Evolutionary conservation across 2,329 filamentous ascomycete species (phyloP).

Genomic region (Sporothrix mexicana): DNA sequence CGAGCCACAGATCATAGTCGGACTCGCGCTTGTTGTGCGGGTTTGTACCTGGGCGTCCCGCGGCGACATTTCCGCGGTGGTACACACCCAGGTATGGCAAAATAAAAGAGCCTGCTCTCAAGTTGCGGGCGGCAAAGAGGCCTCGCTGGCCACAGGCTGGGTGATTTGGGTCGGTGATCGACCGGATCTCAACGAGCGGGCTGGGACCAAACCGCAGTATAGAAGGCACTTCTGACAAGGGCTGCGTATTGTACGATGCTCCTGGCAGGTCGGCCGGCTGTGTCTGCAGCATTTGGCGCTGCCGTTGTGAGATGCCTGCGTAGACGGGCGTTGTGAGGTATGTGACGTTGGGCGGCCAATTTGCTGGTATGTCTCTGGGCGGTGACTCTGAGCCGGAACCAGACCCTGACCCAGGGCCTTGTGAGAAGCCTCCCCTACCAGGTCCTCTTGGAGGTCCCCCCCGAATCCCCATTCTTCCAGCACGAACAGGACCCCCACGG

Average conservation of each 20-base stretch:
- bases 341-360: constrained; percentile 61
- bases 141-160: constrained; percentile 65
- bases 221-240: constrained; percentile 35
- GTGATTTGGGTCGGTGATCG: constrained; percentile 58
- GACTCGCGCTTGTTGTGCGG: constrained; percentile 50
- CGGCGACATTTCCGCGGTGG: constrained; percentile 50
- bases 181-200: constrained; percentile 59
- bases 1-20: constrained; percentile 70
- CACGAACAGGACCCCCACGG: background rate
- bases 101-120: constrained; percentile 62
- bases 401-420: background rate
- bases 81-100: constrained; percentile 67
- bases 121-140: constrained; percentile 62
- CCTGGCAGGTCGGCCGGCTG: constrained; percentile 37
- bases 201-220: constrained; percentile 50
- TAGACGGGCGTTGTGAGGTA: constrained; percentile 60
- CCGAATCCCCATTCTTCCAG: background rate
- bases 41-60: constrained; percentile 42
- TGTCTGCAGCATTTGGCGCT: constrained; percentile 50
- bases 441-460: background rate
- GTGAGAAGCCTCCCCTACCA: too few species aligned
- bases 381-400: background rate
- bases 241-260: background rate
- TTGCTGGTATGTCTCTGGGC: constrained; percentile 50
- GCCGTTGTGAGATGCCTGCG: constrained; percentile 52